These are phyloP conservation scores for Metschnikowia continentalis DNA, from an alignment of 805 yeast genomes.

Conservation along the genomic window DNA sequence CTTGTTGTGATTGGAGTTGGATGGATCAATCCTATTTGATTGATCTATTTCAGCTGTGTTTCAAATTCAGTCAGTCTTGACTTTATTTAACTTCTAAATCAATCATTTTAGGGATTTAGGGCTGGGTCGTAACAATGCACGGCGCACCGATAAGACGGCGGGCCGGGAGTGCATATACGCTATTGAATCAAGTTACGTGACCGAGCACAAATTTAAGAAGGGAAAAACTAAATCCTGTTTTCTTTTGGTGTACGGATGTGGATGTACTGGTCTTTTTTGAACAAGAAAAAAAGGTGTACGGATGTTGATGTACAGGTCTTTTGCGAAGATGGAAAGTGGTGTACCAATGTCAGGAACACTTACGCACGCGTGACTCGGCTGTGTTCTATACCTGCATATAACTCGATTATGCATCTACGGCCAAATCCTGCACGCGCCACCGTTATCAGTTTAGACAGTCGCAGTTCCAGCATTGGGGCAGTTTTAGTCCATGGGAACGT, in stretches of 20 bases:
- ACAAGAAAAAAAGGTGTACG: background rate
- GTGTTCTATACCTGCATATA: background rate
- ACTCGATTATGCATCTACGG: background rate
- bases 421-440: background rate
- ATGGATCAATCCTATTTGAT: no score
- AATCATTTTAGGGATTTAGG: no score
- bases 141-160: slow-evolving; percentile 1
- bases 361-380: background rate
- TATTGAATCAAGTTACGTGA: no score
- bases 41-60: no score
- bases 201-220: no score
- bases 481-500: background rate
- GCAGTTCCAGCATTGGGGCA: background rate
- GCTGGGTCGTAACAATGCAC: background rate
- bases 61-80: no score
- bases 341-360: background rate
- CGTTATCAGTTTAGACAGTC: background rate
- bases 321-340: background rate
- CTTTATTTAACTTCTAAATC: no score
- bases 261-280: no score
- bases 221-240: no score
- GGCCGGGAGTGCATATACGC: background rate
- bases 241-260: no score
- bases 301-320: background rate
- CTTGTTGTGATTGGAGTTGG: no score